Percentiles rank a stretch among this genome's conserved stretches.
Evolutionary conservation across 2,329 filamentous ascomycete genomes (phyloP).

Genomic region (Alternaria rosae): DNA sequence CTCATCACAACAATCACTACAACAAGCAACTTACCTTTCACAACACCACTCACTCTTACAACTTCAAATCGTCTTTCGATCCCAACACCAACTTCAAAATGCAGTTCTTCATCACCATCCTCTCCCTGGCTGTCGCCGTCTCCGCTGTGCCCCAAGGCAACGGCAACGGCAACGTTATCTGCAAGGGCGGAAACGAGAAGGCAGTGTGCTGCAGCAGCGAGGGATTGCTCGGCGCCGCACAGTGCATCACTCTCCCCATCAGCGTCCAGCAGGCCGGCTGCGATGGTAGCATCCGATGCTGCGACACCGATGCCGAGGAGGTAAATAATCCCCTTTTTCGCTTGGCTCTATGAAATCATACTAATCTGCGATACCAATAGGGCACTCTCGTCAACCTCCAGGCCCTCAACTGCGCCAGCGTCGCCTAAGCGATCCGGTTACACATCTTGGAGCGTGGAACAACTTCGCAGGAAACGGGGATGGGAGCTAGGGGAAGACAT

Average conservation of each 20-base stretch:
- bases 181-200: neutral
- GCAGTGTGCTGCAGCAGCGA: neutral
- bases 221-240: neutral
- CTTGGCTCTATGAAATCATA: neutral
- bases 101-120: neutral
- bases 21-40: neutral
- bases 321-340: neutral
- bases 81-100: neutral
- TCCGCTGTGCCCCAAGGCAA: neutral
- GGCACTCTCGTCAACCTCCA: neutral
- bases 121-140: neutral
- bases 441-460: neutral
- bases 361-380: neutral
- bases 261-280: neutral
- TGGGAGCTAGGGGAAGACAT: neutral
- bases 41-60: neutral
- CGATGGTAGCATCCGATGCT: neutral
- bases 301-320: neutral
- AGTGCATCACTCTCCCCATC: neutral
- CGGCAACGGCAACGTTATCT: neutral
- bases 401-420: neutral
- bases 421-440: neutral
- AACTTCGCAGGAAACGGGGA: neutral
- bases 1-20: neutral
- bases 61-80: neutral